A percentile compares a stretch with the other conserved stretches of the same genome.
Evolutionary conservation across 768 basidiomycete species (phyloP).

Genomic region (Lentinus brumalis): DNA sequence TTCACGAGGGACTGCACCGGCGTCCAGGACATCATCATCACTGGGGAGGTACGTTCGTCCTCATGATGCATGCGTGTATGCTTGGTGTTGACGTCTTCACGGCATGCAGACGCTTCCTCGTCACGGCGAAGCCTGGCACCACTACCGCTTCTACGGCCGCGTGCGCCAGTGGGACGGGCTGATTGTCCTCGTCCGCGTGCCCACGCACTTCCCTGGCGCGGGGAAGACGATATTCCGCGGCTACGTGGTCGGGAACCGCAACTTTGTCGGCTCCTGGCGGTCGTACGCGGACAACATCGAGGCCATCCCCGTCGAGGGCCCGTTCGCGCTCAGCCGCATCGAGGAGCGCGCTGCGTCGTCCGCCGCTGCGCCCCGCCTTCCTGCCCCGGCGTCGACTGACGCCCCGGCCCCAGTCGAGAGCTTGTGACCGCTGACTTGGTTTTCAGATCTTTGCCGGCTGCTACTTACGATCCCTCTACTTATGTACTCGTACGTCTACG

Average conservation of each 20-base stretch:
- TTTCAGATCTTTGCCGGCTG: no score
- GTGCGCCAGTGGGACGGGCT: constrained; percentile 42
- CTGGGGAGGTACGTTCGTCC: constrained; percentile 50
- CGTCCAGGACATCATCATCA: constrained; percentile 60
- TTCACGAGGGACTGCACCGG: constrained; percentile 47
- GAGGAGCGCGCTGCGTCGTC: background rate
- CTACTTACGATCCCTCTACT: background rate
- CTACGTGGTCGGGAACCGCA: constrained; percentile 64
- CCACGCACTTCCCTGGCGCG: constrained; percentile 13
- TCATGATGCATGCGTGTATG: background rate
- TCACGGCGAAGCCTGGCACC: constrained; percentile 40
- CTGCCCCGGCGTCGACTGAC: background rate
- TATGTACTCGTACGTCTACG: background rate
- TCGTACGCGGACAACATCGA: constrained; percentile 45
- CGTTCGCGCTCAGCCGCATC: constrained; percentile 41
- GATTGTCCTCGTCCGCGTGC: constrained; percentile 36
- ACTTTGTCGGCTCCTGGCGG: constrained; percentile 76
- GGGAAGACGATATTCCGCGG: constrained; percentile 60
- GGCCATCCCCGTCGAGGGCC: constrained; percentile 58
- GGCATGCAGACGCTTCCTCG: constrained; percentile 46
- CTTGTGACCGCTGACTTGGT: background rate
- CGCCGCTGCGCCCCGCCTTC: background rate
- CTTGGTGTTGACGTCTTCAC: background rate
- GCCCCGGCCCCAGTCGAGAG: background rate
- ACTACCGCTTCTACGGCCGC: constrained; percentile 37